Base-by-base conservation (phyloP, 495 filamentous ascomycete species). In the Trichoderma orchidacearum region DNA sequence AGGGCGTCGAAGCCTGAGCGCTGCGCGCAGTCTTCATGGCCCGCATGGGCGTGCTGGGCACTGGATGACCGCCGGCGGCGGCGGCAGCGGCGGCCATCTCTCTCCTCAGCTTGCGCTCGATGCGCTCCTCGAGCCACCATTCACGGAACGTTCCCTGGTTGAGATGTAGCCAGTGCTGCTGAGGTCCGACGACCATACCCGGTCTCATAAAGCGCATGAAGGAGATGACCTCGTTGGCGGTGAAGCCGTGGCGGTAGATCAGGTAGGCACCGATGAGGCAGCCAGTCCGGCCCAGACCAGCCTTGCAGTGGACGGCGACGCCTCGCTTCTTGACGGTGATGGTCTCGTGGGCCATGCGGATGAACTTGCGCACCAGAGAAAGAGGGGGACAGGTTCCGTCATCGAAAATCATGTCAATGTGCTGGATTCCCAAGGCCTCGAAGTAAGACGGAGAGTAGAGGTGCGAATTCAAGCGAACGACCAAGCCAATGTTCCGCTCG, bases 191-290 rank as follows among this genome's bases (percentile, higher is more conserved):
- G 2, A 99, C 93, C 93, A 99, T 99, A 21, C 93, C 93, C 0
- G 93, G 93, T 31, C 93, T 84, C 93, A 97, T 99, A 72, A 99
- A 99, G 58, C 93, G 84, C 93, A 99, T 97, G 71, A 89, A 99
- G 5, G 93, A 87, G 70, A 99, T 99, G 62, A 96, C 81, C 69
- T 99, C 93, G 66, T 96, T 96, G 31, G 94, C 93, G 1, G 92
- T 97, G 66, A 97, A 99, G n/a, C 90, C 94, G 71, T 97, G 84
- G 55, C 90, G 79, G 72, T 99, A 99, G 63, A 99, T 96, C 28
- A 99, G 77, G 68, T 99, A 97, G 30, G 93, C 93, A 53, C 93
- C 93, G 62, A 99, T 97, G 54, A 99, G 73, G 67, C 93, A 97
- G 3, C 69, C 93, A 3, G 93, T 99, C 8, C 93, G 85, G n/a